Evolutionary conservation across 306 rosid genomes (phyloP).

Genomic region (Spatholobus suberectus): DNA sequence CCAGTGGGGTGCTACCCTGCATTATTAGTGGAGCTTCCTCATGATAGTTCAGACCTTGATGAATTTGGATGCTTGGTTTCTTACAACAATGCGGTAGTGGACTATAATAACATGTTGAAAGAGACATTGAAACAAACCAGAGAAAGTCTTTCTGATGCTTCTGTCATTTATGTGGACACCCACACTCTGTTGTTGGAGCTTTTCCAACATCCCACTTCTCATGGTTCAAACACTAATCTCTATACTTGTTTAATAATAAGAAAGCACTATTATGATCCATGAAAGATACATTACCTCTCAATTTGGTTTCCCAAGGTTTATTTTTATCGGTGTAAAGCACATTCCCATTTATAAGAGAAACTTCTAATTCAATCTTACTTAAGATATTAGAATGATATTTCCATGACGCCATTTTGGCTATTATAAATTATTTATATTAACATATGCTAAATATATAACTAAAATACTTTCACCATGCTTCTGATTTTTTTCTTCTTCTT

Average conservation of each 20-base stretch:
- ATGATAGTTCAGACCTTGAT: constrained; percentile 53
- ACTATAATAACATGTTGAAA: constrained; percentile 74
- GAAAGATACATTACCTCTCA: background rate
- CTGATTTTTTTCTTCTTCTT: background rate
- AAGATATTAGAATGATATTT: constrained; percentile 2
- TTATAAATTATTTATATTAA: background rate
- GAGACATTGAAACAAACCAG: constrained; percentile 55
- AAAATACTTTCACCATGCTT: background rate
- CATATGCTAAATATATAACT: background rate
- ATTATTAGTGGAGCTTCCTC: constrained; percentile 59
- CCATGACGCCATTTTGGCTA: background rate
- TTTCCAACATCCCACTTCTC: constrained; percentile 69
- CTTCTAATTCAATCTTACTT: background rate
- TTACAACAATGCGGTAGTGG: constrained; percentile 57
- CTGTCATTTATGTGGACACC: constrained; percentile 69
- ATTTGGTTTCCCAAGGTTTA: background rate
- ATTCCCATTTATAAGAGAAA: background rate
- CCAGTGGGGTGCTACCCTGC: no score
- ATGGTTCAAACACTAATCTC: constrained; percentile 55
- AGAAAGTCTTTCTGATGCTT: constrained; percentile 59
- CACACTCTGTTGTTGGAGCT: constrained; percentile 64
- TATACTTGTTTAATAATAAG: background rate
- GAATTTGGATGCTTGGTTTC: no score
- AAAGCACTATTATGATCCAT: no score
- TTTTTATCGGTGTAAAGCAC: background rate